Conservation (phyloP, 257 asterid genomes). For the Salvia miltiorrhiza region DNA sequence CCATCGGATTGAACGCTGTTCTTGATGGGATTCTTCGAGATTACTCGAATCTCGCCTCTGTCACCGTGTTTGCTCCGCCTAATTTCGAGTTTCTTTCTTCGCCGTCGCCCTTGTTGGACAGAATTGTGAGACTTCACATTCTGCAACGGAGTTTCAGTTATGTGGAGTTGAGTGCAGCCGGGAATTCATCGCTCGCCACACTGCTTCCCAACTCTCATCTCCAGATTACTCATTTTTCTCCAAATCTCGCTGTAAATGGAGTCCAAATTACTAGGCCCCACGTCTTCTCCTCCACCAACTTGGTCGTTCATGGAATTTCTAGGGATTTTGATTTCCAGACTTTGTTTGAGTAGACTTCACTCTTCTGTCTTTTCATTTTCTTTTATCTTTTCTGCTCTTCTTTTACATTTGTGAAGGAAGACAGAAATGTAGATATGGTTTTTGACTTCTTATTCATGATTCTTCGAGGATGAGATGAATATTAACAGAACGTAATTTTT, state of each 20-base stretch:
- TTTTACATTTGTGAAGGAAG: not conserved
- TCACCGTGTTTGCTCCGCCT: slow-evolving; percentile 61
- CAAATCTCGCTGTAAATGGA: slow-evolving; percentile 35
- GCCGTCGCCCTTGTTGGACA: slow-evolving; percentile 47
- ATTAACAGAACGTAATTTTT: too few species aligned
- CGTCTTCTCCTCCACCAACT: slow-evolving; percentile 32
- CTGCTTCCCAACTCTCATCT: slow-evolving; percentile 34
- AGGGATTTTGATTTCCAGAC: slow-evolving; percentile 33
- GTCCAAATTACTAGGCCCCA: slow-evolving; percentile 50
- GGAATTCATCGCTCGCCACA: slow-evolving; percentile 37
- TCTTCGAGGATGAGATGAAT: too few species aligned
- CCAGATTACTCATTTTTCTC: slow-evolving; percentile 23
- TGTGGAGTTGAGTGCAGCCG: slow-evolving; percentile 30
- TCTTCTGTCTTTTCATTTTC: not conserved
- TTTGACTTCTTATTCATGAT: not conserved
- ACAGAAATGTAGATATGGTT: not conserved
- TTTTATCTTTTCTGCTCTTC: not conserved
- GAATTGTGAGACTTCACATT: slow-evolving; percentile 55
- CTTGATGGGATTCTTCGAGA: slow-evolving; percentile 45
- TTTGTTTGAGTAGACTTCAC: slow-evolving; percentile 15
- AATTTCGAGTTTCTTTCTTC: slow-evolving; percentile 45
- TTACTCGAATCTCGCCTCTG: slow-evolving; percentile 31
- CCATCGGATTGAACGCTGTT: slow-evolving; percentile 57
- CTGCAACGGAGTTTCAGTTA: slow-evolving; percentile 36
- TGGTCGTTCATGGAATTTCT: slow-evolving; percentile 60